A percentile compares a stretch with the other conserved stretches of the same genome.
These are phyloP conservation scores for Aspergillus sergii DNA, from an alignment of 2,329 filamentous ascomycete genomes.

Conservation along the genomic window DNA sequence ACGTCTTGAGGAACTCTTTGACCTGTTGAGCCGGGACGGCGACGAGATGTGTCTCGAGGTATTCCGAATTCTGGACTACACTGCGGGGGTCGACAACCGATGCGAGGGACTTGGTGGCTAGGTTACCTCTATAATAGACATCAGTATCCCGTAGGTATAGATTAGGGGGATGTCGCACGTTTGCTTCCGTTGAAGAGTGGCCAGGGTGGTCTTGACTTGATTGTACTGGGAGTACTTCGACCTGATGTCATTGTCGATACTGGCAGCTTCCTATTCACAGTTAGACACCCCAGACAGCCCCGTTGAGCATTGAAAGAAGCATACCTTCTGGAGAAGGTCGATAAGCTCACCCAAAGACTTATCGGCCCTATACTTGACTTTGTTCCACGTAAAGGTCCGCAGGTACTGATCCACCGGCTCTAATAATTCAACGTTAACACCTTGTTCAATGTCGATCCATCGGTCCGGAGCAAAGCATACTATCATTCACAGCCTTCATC, in stretches of 20 bases:
- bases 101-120: constrained; percentile 90
- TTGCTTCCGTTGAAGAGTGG: constrained; percentile 80
- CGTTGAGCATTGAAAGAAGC: background rate
- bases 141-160: background rate
- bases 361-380: constrained; percentile 93
- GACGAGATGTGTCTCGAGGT: constrained; percentile 92
- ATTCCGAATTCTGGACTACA: constrained; percentile 88
- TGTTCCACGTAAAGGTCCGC: constrained; percentile 90
- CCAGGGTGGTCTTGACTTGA: constrained; percentile 80
- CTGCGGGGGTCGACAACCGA: constrained; percentile 79
- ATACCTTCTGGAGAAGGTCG: constrained; percentile 82
- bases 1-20: constrained; percentile 86
- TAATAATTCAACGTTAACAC: constrained; percentile 42
- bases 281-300: background rate
- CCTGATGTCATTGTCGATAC: constrained; percentile 95
- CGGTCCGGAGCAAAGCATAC: constrained; percentile 53
- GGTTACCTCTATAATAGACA: constrained; percentile 69
- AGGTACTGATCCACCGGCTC: constrained; percentile 96
- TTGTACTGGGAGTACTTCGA: constrained; percentile 94
- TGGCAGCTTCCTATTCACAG: constrained; percentile 72
- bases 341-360: constrained; percentile 86
- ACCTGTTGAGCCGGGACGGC: constrained; percentile 78
- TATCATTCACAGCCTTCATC: constrained; percentile 93
- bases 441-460: background rate
- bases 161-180: constrained; percentile 59